Evolutionary conservation across 768 basidiomycete genomes (phyloP).

Genomic region (Lentinula raphanica): DNA sequence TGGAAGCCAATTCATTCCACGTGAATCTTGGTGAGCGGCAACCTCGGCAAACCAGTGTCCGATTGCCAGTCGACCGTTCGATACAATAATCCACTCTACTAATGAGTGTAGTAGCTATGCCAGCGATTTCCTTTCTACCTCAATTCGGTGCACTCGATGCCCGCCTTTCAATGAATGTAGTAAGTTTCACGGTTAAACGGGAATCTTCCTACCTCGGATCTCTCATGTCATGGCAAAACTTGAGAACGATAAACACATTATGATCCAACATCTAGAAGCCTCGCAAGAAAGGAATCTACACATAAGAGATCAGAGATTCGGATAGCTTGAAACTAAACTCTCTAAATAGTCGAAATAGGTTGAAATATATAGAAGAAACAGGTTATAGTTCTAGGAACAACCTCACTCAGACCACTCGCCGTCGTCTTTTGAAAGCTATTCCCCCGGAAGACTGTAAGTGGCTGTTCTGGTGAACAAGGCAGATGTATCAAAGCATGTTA

Average conservation of each 20-base stretch:
- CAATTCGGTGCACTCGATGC: background rate
- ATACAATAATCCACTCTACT: no score
- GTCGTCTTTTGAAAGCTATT: conserved; percentile 9
- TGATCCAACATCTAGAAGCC: background rate
- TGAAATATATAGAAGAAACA: no score
- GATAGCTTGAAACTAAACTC: background rate
- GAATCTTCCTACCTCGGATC: background rate
- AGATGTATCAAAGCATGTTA: conserved; percentile 56
- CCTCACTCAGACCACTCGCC: conserved; percentile 9
- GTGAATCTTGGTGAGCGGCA: no score
- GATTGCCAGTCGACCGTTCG: no score
- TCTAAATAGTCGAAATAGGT: conserved; percentile 1
- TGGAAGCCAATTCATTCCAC: background rate
- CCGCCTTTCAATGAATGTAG: background rate
- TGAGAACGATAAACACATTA: no score
- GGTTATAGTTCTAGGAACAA: no score
- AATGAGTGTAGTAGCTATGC: no score
- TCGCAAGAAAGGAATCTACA: background rate
- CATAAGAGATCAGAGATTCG: background rate
- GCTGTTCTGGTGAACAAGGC: conserved; percentile 36
- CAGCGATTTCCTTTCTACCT: background rate
- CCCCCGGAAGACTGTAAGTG: background rate
- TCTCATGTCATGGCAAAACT: conserved; percentile 2
- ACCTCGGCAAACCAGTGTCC: background rate
- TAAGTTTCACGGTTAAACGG: background rate